These are phyloP conservation scores for Thraustochytrium aureum DNA, from an alignment of 352 stramenopile species.

Conservation along the genomic window DNA sequence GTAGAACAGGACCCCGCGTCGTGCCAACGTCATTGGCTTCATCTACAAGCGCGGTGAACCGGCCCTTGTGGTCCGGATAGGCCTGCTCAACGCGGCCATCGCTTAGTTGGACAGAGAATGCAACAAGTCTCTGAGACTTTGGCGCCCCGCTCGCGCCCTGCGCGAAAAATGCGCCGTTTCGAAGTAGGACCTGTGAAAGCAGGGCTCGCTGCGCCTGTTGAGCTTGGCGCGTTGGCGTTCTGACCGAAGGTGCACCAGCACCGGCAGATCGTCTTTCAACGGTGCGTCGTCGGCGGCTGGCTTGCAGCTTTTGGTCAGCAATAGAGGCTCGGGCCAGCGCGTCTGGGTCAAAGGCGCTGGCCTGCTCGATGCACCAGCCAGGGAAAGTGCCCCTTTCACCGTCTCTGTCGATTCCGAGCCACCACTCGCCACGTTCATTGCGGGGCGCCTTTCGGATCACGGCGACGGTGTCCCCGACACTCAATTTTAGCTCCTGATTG, in stretches of 20 bases:
- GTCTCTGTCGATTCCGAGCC: conserved; percentile 6
- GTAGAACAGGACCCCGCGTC: too few species aligned
- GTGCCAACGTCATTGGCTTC: neutral
- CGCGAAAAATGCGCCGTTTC: neutral
- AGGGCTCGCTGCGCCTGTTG: neutral
- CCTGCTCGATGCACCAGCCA: conserved; percentile 25
- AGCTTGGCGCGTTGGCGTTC: neutral
- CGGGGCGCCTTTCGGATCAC: neutral
- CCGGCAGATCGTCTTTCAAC: neutral
- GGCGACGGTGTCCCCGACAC: neutral
- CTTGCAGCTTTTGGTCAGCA: neutral
- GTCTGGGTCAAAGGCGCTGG: neutral
- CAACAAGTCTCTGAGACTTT: neutral
- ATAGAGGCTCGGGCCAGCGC: neutral
- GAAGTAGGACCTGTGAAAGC: neutral
- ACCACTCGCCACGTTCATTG: conserved; percentile 21
- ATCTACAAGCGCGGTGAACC: neutral
- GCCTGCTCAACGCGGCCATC: neutral
- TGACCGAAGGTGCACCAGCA: neutral
- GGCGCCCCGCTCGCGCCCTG: neutral
- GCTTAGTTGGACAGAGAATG: neutral
- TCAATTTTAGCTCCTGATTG: conserved; percentile 12
- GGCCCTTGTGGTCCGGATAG: neutral
- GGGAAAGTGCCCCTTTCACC: conserved; percentile 17
- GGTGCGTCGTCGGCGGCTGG: neutral